Percentiles rank a stretch among this genome's conserved stretches.
Conservation (phyloP, 306 rosid species). For the Cucurbita maxima region DNA sequence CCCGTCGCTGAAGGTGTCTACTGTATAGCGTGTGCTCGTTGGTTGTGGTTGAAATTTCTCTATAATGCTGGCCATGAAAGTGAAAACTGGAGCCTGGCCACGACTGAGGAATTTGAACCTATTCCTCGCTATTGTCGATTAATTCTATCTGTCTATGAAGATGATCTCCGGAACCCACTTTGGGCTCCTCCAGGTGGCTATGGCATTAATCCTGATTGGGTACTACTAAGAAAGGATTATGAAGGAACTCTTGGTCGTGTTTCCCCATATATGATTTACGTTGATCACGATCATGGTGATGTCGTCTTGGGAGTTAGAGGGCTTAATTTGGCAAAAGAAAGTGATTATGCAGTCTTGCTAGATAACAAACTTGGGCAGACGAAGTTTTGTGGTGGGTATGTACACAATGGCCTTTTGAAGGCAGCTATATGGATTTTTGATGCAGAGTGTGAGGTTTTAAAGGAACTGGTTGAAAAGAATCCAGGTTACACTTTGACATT, state of each 20-base stretch:
- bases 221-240: slow-evolving; percentile 50
- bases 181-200: slow-evolving; percentile 93
- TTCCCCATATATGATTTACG: slow-evolving; percentile 73
- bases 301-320: slow-evolving; percentile 67
- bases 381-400: slow-evolving; percentile 78
- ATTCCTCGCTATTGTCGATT: slow-evolving; percentile 68
- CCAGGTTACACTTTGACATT: slow-evolving; percentile 54
- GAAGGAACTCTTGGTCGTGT: slow-evolving; percentile 46
- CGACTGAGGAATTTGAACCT: slow-evolving; percentile 77
- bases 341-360: slow-evolving; percentile 71
- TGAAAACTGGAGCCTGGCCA: slow-evolving; percentile 79
- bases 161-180: slow-evolving; percentile 57
- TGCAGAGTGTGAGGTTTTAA: slow-evolving; percentile 46
- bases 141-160: slow-evolving; percentile 62
- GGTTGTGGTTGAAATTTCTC: slow-evolving; percentile 82
- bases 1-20: slow-evolving; percentile 85
- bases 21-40: slow-evolving; percentile 81
- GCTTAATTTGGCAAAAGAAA: slow-evolving; percentile 70
- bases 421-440: slow-evolving; percentile 70
- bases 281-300: slow-evolving; percentile 76
- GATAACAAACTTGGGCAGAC: slow-evolving; percentile 86
- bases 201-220: slow-evolving; percentile 68
- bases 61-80: slow-evolving; percentile 86
- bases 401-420: slow-evolving; percentile 76
- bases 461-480: slow-evolving; percentile 41